Base-by-base conservation (phyloP, 2,329 filamentous ascomycete species). In the Rhynchosporium graminicola region DNA sequence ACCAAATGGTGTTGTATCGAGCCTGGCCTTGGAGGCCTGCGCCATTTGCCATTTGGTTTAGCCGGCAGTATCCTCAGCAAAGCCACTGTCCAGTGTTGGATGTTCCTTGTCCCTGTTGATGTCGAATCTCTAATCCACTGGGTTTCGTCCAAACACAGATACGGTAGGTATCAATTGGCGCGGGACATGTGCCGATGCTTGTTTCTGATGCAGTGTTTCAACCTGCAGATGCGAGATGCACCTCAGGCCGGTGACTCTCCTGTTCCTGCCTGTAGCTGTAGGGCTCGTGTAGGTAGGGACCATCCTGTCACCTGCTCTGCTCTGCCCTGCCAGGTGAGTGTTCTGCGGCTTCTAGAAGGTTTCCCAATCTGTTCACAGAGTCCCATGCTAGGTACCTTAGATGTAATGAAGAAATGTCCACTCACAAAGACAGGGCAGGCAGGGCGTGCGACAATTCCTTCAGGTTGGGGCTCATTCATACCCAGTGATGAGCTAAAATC, bases 281-380 rank as follows among this genome's bases (percentile, higher is more conserved):
- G 15, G 38, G 50, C 6, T 38, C 50, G 2, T 7, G 5, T 13
- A 38, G n/a, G 7, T 7, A 43, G 42, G 13, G 42, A 43, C 4
- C 3, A n/a, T n/a, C 20, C 13, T 20, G 20, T 20, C 20, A 20
- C 20, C 20, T 20, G 20, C 20, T 20, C 20, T 20, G 20, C 20
- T 20, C 20, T 20, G 20, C 20, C 20, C 20, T 38, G 51, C 28
- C 45, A 50, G 45, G 47, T 38, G 43, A 20, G 28, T 43, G 20
- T 43, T n/a, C 33, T 59, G 57, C 57, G 46, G 47, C 47, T 59
- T 59, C 57, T 52, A 28, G 57, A 59, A 59, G 20, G 13, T 9
- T 59, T 59, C 57, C 57, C 40, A 28, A 43, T 40, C 15, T 36
- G 57, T 29, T 52, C 57, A 52, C 40, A 52, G 54, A 57, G 42